These are phyloP conservation scores for Madurella fahalii DNA, from an alignment of 2,329 filamentous ascomycete genomes.

Conservation along the genomic window DNA sequence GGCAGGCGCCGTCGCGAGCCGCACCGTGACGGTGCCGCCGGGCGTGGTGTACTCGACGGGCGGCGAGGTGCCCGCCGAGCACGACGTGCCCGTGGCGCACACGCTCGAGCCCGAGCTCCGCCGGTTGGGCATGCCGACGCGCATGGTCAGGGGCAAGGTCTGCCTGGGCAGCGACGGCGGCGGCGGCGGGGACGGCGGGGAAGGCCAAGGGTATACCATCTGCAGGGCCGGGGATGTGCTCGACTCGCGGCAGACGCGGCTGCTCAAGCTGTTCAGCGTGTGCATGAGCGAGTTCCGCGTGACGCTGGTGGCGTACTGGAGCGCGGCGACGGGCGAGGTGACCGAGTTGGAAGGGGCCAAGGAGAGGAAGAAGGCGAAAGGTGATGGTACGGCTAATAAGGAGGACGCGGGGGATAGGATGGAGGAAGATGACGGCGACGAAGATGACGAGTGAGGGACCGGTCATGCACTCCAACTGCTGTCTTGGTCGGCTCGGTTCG, in stretches of 20 bases:
- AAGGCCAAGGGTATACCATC: slow-evolving; percentile 69
- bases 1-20: slow-evolving; percentile 70
- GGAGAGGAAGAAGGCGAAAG: slow-evolving; percentile 20
- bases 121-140: slow-evolving; percentile 83
- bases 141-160: slow-evolving; percentile 83
- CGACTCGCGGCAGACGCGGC: slow-evolving; percentile 85
- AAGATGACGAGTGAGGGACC: slow-evolving; percentile 11
- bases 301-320: slow-evolving; percentile 71
- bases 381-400: neutral
- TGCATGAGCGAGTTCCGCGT: slow-evolving; percentile 89
- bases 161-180: slow-evolving; percentile 60
- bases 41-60: slow-evolving; percentile 78
- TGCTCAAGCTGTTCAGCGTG: slow-evolving; percentile 91
- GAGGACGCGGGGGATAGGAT: slow-evolving; percentile 13
- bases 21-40: slow-evolving; percentile 74
- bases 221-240: slow-evolving; percentile 82
- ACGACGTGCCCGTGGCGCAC: slow-evolving; percentile 85
- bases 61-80: slow-evolving; percentile 72
- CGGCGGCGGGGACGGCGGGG: slow-evolving; percentile 41
- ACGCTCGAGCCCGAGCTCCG: slow-evolving; percentile 86
- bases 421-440: slow-evolving; percentile 13
- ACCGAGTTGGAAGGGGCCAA: slow-evolving; percentile 46
- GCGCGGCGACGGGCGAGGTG: slow-evolving; percentile 53
- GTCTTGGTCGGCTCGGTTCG: neutral
- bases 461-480: neutral